Evolutionary conservation across 2,329 filamentous ascomycete genomes (phyloP).

Genomic region (Cladosporium sphaerospermum): DNA sequence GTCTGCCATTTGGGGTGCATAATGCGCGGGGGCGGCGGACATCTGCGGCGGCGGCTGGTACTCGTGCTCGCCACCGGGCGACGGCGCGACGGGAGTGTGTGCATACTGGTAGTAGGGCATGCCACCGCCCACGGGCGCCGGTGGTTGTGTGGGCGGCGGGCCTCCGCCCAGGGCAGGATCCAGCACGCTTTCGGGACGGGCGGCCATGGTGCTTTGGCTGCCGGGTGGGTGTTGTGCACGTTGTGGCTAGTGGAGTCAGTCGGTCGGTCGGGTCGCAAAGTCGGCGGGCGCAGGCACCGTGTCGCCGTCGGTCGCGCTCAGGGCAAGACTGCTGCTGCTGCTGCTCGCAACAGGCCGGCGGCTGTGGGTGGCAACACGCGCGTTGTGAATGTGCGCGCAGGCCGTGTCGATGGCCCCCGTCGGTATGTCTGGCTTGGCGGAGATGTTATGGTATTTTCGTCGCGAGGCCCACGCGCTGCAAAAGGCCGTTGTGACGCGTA

Average conservation of each 20-base stretch:
- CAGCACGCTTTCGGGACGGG: slow-evolving; percentile 4
- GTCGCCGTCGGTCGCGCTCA: slow-evolving; percentile 5
- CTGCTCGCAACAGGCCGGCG: too few species aligned
- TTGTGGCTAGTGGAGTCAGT: slow-evolving; percentile 8
- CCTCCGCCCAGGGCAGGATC: slow-evolving; percentile 7
- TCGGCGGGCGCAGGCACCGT: slow-evolving; percentile 10
- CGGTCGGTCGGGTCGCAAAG: slow-evolving; percentile 8
- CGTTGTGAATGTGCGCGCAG: too few species aligned
- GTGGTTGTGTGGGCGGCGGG: not conserved
- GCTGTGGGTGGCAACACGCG: too few species aligned
- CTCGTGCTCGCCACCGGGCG: not conserved
- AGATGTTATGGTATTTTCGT: too few species aligned
- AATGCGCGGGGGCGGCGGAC: not conserved
- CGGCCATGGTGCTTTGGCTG: not conserved
- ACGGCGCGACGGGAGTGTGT: slow-evolving; percentile 1
- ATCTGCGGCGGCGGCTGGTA: slow-evolving; percentile 6
- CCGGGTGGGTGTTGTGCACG: not conserved
- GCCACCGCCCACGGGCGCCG: not conserved
- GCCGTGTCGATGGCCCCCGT: too few species aligned
- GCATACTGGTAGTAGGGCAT: slow-evolving; percentile 11
- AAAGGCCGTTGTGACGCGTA: too few species aligned
- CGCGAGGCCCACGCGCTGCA: too few species aligned
- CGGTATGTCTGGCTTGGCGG: too few species aligned
- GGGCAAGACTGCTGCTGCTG: too few species aligned
- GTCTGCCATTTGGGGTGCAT: slow-evolving; percentile 1